Base-by-base conservation (phyloP, 2,329 filamentous ascomycete genomes). In the Torrubiella hemipterigena region DNA sequence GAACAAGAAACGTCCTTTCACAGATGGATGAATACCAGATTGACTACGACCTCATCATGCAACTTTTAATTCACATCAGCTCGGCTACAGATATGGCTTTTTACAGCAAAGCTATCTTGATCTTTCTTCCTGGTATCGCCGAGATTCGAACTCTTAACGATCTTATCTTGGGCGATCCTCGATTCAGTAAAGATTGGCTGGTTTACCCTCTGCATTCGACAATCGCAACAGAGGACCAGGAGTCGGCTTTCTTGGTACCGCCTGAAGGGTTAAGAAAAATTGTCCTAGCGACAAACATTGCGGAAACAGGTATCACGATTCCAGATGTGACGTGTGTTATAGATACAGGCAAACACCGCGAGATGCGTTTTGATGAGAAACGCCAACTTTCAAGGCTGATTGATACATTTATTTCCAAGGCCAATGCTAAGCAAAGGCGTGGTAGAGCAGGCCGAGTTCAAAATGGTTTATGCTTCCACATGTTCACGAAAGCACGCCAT, bases 271-370 rank as follows among this genome's bases (percentile, higher is more conserved):
- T 77, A 34, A 73, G 87, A 39, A 98, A 98, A 59, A 91, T 98
- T 40, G 89, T 98, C 3, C 69, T 98, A 33, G 87, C 91, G 2
- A 98, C 91, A 11, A 98, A 98, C 49, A 98, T 98, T 52, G 91
- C 91, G 5, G 91, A 98, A 54, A 98, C 91, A 1, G 91, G 91
- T 61, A 94, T 98, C 49, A 98, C 91, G 0, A 98, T 98, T 42
- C 91, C 91, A 2, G 91, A 98, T 50, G 84, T 98, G 18, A 96
- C 91, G 1, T 94, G 87, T 45, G 91, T 98, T 27, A 81, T 98
- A 36, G 91, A 98, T 53, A 87, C 86, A 1, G 91, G 91, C 34
- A 96, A 94, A 55, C 89, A 96, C 55, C 86, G 93, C 42, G 89
- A 94, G 55, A 95, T 95, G 89, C 69, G 89, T 17, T 96, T 93